Evolutionary conservation across 176 grass and related monocot species (phyloP).

Genomic region (Eremochloa ophiuroides): DNA sequence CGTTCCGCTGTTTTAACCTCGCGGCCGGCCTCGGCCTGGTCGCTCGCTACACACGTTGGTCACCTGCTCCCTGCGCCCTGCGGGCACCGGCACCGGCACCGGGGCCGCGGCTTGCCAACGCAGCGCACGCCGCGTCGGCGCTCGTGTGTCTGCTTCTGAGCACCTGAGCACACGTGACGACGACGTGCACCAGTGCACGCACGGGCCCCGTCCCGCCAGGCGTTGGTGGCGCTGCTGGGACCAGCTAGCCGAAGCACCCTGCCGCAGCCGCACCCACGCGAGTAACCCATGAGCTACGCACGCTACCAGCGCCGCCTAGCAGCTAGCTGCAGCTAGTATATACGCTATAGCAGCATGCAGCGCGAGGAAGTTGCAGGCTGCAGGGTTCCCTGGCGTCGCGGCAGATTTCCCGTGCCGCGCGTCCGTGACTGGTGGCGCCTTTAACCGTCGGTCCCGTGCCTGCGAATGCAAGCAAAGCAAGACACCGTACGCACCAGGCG

Average conservation of each 20-base stretch:
- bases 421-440: constrained; percentile 13
- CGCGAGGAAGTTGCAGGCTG: neutral
- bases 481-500: too few species aligned
- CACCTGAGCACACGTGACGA: constrained; percentile 36
- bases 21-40: neutral
- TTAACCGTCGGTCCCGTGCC: neutral
- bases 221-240: neutral
- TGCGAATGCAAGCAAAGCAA: too few species aligned
- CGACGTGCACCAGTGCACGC: neutral
- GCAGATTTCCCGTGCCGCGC: constrained; percentile 15
- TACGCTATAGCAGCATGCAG: neutral
- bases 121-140: neutral
- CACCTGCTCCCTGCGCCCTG: neutral
- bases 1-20: constrained; percentile 14
- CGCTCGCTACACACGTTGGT: neutral
- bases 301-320: neutral
- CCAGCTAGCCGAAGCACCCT: neutral
- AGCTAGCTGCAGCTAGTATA: neutral
- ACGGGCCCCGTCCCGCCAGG: neutral
- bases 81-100: too few species aligned
- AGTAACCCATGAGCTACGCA: constrained; percentile 15
- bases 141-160: neutral
- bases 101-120: neutral
- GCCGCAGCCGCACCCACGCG: neutral
- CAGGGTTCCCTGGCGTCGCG: neutral